phyloP scores from a whole-genome alignment of 495 filamentous ascomycete species.

The Penicillium bovifimosum region DNA sequence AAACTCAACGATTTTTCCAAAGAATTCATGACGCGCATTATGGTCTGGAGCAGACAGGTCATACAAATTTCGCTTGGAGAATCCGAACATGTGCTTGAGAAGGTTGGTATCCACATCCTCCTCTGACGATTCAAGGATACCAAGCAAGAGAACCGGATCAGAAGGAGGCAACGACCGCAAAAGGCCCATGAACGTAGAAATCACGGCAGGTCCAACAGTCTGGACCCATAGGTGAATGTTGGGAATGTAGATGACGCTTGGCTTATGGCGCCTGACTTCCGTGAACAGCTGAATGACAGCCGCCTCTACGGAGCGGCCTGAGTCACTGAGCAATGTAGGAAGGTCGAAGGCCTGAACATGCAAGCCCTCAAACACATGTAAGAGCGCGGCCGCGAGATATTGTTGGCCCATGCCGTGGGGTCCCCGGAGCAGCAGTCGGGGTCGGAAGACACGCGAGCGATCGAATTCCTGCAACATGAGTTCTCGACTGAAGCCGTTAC shows the following conservation, averaged over 20 bases:
- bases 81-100: constrained; percentile 75
- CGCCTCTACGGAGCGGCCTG: constrained; percentile 72
- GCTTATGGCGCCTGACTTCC: constrained; percentile 89
- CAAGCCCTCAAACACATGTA: constrained; percentile 86
- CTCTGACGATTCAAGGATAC: constrained; percentile 62
- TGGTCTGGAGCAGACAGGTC: constrained; percentile 59
- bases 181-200: constrained; percentile 75
- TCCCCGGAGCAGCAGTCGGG: constrained; percentile 75
- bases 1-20: constrained; percentile 63
- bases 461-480: constrained; percentile 88
- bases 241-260: constrained; percentile 92
- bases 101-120: constrained; percentile 55
- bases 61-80: constrained; percentile 70
- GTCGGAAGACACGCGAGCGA: constrained; percentile 79
- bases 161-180: constrained; percentile 73
- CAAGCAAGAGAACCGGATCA: constrained; percentile 82
- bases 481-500: constrained; percentile 76
- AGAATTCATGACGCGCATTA: constrained; percentile 68
- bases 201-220: constrained; percentile 57
- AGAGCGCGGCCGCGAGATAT: constrained; percentile 78
- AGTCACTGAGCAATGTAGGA: constrained; percentile 68
- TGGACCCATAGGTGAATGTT: constrained; percentile 81
- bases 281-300: constrained; percentile 83
- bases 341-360: constrained; percentile 96
- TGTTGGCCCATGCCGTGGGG: constrained; percentile 85